Evolutionary conservation across 192 early-diverging fungal species (phyloP).

Genomic region (Phlyctochytrium bullatum): DNA sequence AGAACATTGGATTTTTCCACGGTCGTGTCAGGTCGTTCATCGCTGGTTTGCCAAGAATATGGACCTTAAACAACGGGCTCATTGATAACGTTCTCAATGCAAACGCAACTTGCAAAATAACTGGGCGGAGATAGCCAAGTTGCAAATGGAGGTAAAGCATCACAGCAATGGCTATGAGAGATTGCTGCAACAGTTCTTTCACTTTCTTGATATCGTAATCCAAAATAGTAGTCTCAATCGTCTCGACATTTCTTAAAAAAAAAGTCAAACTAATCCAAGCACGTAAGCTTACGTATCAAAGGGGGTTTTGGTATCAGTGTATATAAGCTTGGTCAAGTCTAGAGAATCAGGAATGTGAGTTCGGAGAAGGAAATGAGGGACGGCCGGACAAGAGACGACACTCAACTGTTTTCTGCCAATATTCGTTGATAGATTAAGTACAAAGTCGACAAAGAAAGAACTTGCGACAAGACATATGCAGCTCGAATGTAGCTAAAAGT

Average conservation of each 20-base stretch:
- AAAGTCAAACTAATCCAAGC: background rate
- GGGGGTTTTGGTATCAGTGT: slow-evolving; percentile 70
- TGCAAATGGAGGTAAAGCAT: slow-evolving; percentile 82
- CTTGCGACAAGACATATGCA: slow-evolving; percentile 58
- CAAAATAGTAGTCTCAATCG: slow-evolving; percentile 55
- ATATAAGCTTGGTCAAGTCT: slow-evolving; percentile 78
- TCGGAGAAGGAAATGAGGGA: too few relatives aligned
- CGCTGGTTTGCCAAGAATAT: slow-evolving; percentile 71
- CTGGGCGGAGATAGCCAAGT: slow-evolving; percentile 82
- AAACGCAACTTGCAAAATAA: slow-evolving; percentile 82
- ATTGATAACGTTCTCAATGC: slow-evolving; percentile 68
- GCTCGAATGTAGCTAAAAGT: slow-evolving; percentile 54
- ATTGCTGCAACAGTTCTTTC: slow-evolving; percentile 67
- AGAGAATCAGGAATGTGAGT: slow-evolving; percentile 6
- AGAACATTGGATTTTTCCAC: slow-evolving; percentile 80
- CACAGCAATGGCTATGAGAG: slow-evolving; percentile 65
- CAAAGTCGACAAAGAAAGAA: slow-evolving; percentile 43
- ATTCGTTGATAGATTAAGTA: slow-evolving; percentile 54
- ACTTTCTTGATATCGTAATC: slow-evolving; percentile 80
- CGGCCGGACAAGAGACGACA: background rate
- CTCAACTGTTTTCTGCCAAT: slow-evolving; percentile 68
- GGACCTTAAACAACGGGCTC: slow-evolving; percentile 75
- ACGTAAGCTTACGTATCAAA: slow-evolving; percentile 41
- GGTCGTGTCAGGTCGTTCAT: slow-evolving; percentile 80
- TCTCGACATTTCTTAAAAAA: slow-evolving; percentile 47